Conservation (phyloP, 116 monocot species). For the Phalaenopsis hybrid region DNA sequence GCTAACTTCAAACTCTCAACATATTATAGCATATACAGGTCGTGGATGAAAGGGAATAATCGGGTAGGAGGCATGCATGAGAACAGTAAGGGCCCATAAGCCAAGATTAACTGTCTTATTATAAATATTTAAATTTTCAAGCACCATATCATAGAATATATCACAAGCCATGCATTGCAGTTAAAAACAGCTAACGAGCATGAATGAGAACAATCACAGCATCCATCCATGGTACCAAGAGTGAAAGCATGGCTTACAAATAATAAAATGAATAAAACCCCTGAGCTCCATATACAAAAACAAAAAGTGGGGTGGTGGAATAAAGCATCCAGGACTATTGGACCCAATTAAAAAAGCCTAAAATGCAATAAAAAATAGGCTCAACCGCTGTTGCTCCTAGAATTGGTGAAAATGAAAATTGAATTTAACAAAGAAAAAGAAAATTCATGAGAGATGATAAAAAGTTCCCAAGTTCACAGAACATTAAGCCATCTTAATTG, state of each 20-base stretch:
- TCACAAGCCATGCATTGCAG: neutral
- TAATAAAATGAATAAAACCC: neutral
- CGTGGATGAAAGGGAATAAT: neutral
- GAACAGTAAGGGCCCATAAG: neutral
- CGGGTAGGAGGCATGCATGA: neutral
- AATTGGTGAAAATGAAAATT: neutral
- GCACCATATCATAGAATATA: neutral
- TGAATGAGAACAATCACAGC: neutral
- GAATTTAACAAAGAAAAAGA: neutral
- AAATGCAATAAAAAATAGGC: neutral
- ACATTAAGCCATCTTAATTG: neutral
- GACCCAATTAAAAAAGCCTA: neutral
- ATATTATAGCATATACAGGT: neutral
- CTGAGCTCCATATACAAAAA: neutral
- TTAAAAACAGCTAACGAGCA: neutral
- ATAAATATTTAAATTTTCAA: neutral
- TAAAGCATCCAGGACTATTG: neutral
- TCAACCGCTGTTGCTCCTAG: neutral
- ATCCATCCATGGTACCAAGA: neutral
- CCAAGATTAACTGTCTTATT: neutral
- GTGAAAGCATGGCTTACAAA: neutral
- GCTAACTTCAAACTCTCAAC: neutral
- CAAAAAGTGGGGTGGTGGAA: neutral
- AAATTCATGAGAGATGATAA: neutral
- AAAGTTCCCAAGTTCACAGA: neutral